Evolutionary conservation across 202 grass and related monocot species (phyloP).

Genomic region (Setaria viridis): DNA sequence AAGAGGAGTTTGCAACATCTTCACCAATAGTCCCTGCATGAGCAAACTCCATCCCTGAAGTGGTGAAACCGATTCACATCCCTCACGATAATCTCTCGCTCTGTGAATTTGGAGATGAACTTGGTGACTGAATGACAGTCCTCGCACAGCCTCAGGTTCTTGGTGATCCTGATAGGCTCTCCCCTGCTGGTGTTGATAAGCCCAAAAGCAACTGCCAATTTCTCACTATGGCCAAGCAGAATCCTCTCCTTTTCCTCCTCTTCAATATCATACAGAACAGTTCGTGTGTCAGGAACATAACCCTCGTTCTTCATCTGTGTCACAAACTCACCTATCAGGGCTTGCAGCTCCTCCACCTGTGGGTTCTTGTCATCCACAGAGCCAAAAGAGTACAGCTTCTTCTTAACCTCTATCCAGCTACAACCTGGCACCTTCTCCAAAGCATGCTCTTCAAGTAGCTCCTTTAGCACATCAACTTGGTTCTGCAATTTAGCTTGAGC

Average conservation of each 20-base stretch:
- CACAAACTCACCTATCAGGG: conserved; percentile 75
- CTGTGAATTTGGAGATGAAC: conserved; percentile 76
- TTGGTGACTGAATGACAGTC: conserved; percentile 78
- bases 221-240: conserved; percentile 81
- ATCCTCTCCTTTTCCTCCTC: conserved; percentile 77
- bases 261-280: conserved; percentile 73
- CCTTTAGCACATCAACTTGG: conserved; percentile 71
- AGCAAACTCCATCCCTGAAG: conserved; percentile 72
- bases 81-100: conserved; percentile 74
- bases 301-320: conserved; percentile 66
- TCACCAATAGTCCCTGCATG: conserved; percentile 83
- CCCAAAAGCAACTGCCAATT: conserved; percentile 84
- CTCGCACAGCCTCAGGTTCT: conserved; percentile 77
- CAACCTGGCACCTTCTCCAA: conserved; percentile 81
- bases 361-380: conserved; percentile 75
- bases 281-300: conserved; percentile 65
- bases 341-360: conserved; percentile 67
- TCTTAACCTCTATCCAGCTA: conserved; percentile 94
- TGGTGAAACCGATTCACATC: conserved; percentile 78
- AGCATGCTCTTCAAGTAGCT: conserved; percentile 65
- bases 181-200: conserved; percentile 64
- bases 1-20: conserved; percentile 19
- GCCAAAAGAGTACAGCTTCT: conserved; percentile 71
- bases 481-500: conserved; percentile 65
- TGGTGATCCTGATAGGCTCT: conserved; percentile 83